Conservation (phyloP, 306 rosid genomes). For the Glycyrrhiza uralensis region DNA sequence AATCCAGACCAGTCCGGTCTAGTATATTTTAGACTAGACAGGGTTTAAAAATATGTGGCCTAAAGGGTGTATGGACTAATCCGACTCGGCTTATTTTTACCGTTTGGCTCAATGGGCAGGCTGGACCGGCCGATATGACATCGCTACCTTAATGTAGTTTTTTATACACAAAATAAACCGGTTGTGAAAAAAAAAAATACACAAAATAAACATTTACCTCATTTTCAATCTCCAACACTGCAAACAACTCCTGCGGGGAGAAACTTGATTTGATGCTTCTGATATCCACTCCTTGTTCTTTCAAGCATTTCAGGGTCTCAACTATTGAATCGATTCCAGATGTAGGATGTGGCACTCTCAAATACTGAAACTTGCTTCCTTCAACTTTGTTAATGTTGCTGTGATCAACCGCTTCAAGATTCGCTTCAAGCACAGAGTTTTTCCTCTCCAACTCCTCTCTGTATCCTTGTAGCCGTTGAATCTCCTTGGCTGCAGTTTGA, state of each 20-base stretch:
- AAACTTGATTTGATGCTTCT: constrained; percentile 46
- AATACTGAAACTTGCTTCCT: constrained; percentile 17
- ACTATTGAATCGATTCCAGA: constrained; percentile 55
- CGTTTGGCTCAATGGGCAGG: no score
- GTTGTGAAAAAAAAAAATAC: no score
- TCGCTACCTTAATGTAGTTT: no score
- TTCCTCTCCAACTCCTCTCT: constrained; percentile 44
- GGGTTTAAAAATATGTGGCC: no score
- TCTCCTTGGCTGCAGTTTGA: constrained; percentile 46
- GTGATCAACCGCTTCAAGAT: background rate
- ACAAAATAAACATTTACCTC: no score
- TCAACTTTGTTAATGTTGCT: background rate
- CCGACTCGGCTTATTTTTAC: no score
- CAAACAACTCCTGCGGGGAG: constrained; percentile 40
- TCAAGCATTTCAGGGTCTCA: constrained; percentile 51
- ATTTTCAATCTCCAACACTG: constrained; percentile 36
- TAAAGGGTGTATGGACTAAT: no score
- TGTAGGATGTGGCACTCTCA: constrained; percentile 39
- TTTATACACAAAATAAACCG: no score
- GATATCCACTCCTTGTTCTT: constrained; percentile 35
- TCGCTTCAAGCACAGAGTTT: constrained; percentile 37
- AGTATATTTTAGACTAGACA: no score
- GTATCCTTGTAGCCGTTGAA: constrained; percentile 34
- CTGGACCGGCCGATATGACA: no score
- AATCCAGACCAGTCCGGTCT: no score